These are phyloP conservation scores for Steccherinum ochraceum DNA, from an alignment of 768 basidiomycete species.

Conservation along the genomic window DNA sequence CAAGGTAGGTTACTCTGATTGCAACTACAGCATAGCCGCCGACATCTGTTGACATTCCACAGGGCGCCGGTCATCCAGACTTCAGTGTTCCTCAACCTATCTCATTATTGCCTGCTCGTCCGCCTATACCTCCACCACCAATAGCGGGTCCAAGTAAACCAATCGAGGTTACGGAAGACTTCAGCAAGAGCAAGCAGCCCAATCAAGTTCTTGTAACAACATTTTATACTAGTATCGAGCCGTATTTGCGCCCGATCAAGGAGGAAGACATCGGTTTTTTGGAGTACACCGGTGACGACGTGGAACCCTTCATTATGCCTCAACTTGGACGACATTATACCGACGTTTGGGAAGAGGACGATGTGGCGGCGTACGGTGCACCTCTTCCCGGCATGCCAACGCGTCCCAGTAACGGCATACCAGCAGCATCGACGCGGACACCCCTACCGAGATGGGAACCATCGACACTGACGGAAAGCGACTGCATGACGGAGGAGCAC, in stretches of 20 bases:
- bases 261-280: conserved; percentile 97
- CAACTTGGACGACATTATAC: conserved; percentile 83
- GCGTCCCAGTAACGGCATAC: not conserved
- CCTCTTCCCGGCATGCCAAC: conserved; percentile 27
- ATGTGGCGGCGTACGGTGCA: conserved; percentile 45
- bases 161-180: conserved; percentile 82
- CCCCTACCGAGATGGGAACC: conserved; percentile 78
- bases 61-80: conserved; percentile 42
- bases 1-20: conserved; percentile 39
- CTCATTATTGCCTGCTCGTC: conserved; percentile 52
- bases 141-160: conserved; percentile 80
- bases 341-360: conserved; percentile 92
- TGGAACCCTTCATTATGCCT: conserved; percentile 83
- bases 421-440: conserved; percentile 31
- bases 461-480: conserved; percentile 67
- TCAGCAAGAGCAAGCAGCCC: conserved; percentile 76
- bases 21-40: not conserved
- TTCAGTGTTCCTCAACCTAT: conserved; percentile 48
- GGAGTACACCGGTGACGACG: conserved; percentile 84
- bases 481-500: conserved; percentile 64
- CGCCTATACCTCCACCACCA: conserved; percentile 56
- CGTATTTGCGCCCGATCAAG: conserved; percentile 81
- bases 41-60: not conserved
- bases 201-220: conserved; percentile 61
- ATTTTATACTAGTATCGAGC: conserved; percentile 86